A percentile compares a stretch with the other conserved stretches of the same genome.
phyloP scores from a whole-genome alignment of 257 asterid genomes.

The Solanum sejunctum region DNA sequence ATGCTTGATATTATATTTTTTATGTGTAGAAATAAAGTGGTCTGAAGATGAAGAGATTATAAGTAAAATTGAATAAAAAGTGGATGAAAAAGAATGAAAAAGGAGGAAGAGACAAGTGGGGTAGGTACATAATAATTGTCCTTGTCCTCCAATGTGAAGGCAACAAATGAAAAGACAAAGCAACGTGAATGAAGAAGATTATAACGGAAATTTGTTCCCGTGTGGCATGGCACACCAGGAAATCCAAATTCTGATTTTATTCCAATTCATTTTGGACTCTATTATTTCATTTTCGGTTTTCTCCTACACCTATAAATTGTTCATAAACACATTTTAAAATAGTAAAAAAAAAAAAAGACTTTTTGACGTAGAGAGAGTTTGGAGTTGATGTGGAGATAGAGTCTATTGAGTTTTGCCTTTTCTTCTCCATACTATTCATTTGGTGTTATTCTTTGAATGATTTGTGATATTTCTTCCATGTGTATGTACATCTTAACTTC shows the following conservation, averaged over 20 bases:
- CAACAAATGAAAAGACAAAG: no score
- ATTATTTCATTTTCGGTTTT: neutral
- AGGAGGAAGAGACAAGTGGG: no score
- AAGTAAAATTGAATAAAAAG: neutral
- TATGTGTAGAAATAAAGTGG: neutral
- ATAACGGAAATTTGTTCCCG: no score
- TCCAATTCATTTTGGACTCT: neutral
- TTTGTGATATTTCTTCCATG: neutral
- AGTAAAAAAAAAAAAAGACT: neutral
- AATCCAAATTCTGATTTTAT: neutral
- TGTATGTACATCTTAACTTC: no score
- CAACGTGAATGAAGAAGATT: no score
- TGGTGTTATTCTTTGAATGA: neutral
- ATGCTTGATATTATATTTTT: neutral
- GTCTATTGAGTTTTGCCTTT: neutral
- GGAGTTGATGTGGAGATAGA: neutral
- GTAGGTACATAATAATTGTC: no score
- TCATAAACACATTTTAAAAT: neutral
- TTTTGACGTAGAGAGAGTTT: neutral
- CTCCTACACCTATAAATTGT: neutral
- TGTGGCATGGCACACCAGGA: neutral
- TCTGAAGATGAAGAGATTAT: neutral
- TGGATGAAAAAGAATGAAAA: no score
- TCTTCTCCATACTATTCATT: neutral
- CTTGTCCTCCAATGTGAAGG: no score